Evolutionary conservation across 139 green algal species (phyloP).

Genomic region (Chlorella vulgaris): DNA sequence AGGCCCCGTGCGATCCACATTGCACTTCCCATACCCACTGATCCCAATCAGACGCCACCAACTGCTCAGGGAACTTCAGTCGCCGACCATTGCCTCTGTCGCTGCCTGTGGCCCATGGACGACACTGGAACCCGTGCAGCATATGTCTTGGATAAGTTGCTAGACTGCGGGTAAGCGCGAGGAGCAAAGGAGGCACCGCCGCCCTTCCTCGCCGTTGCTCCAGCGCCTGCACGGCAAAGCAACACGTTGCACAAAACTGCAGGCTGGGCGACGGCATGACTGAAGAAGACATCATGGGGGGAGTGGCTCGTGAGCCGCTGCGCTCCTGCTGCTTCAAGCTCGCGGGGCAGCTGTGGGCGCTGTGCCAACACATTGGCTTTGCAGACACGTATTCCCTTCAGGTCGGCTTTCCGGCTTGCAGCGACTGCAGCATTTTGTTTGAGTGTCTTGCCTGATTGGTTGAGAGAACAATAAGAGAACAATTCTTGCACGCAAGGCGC

Average conservation of each 20-base stretch:
- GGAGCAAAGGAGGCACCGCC: background rate
- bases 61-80: no score
- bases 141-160: slow-evolving; percentile 30
- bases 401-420: background rate
- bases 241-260: background rate
- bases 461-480: no score
- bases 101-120: background rate
- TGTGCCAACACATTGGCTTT: background rate
- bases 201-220: no score
- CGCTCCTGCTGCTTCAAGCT: slow-evolving; percentile 38
- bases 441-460: no score
- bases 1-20: no score
- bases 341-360: slow-evolving; percentile 29
- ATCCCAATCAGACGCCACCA: no score
- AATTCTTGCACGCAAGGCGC: no score
- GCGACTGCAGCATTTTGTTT: no score
- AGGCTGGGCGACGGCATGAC: slow-evolving; percentile 43
- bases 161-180: slow-evolving; percentile 16
- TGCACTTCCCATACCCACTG: no score
- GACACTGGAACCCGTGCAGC: slow-evolving; percentile 2
- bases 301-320: slow-evolving; percentile 26
- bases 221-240: no score
- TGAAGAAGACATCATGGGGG: slow-evolving; percentile 40
- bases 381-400: background rate
- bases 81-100: background rate